Evolutionary conservation across 768 basidiomycete genomes (phyloP).

Genomic region (Sistotremastrum suecicum): DNA sequence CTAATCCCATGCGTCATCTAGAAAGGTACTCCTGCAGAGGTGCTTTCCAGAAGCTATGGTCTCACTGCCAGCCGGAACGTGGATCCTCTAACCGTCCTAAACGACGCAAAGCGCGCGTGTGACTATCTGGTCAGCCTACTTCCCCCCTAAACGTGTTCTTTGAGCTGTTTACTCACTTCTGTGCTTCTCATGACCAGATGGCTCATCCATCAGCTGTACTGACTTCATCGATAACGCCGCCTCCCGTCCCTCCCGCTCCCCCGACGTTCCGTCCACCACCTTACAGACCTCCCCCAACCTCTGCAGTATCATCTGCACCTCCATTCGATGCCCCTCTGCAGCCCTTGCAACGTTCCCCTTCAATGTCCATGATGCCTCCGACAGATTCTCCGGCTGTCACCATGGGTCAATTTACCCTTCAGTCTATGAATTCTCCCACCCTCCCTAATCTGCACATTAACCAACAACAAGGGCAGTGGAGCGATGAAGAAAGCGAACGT

Average conservation of each 20-base stretch:
- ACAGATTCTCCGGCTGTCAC: too few species aligned
- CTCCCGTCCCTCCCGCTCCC: conserved; percentile 22
- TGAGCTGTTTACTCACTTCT: conserved; percentile 6
- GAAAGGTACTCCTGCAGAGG: conserved; percentile 45
- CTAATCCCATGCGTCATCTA: conserved; percentile 10
- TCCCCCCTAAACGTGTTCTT: neutral
- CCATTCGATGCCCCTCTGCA: too few species aligned
- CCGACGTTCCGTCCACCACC: conserved; percentile 15
- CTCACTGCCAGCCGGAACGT: conserved; percentile 55
- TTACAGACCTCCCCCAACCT: conserved; percentile 19
- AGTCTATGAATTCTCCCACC: conserved; percentile 2
- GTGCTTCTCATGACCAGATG: conserved; percentile 28
- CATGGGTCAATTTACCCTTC: too few species aligned
- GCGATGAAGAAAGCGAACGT: conserved; percentile 61
- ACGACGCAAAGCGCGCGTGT: conserved; percentile 64
- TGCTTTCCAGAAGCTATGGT: conserved; percentile 70
- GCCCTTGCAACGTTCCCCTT: too few species aligned
- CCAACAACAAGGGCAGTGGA: conserved; percentile 62
- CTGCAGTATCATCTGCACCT: conserved; percentile 10
- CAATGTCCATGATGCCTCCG: too few species aligned
- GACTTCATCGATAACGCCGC: conserved; percentile 49
- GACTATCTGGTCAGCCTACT: conserved; percentile 47
- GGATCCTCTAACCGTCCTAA: conserved; percentile 60
- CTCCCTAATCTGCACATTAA: conserved; percentile 14
- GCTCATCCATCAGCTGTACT: conserved; percentile 60